These are phyloP conservation scores for Scedosporium dehoogii DNA, from an alignment of 2,329 filamentous ascomycete genomes.

Conservation along the genomic window DNA sequence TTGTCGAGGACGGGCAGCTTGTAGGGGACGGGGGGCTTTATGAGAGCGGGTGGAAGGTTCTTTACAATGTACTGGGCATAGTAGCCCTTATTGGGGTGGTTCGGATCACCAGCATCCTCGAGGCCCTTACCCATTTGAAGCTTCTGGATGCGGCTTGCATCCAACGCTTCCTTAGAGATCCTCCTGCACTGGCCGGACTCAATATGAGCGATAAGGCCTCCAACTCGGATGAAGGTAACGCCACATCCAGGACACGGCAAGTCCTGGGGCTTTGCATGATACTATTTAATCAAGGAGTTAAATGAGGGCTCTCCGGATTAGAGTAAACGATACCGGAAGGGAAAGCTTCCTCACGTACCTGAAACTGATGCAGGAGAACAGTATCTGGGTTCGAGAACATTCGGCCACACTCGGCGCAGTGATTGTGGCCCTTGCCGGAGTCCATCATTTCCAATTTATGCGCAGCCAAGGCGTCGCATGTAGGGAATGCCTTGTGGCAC, in stretches of 20 bases:
- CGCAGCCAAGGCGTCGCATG: not conserved
- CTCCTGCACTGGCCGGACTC: conserved; percentile 28
- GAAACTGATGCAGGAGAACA: conserved; percentile 22
- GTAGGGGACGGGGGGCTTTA: too few relatives aligned
- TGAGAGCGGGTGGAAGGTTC: not conserved
- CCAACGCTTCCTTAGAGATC: conserved; percentile 23
- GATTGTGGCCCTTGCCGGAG: conserved; percentile 9
- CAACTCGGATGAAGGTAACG: conserved; percentile 24
- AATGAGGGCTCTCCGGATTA: not conserved
- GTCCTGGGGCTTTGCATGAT: conserved; percentile 10
- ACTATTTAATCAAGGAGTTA: not conserved
- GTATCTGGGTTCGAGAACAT: conserved; percentile 16
- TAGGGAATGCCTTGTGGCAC: not conserved
- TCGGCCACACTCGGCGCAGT: conserved; percentile 20
- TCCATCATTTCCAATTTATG: conserved; percentile 2
- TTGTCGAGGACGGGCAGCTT: too few relatives aligned
- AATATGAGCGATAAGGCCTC: conserved; percentile 33
- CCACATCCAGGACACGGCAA: conserved; percentile 22
- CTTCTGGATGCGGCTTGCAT: conserved; percentile 24
- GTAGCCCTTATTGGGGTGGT: conserved; percentile 3
- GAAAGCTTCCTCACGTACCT: conserved; percentile 16
- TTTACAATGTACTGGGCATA: conserved; percentile 12
- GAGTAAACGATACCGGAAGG: not conserved
- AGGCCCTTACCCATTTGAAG: conserved; percentile 23
- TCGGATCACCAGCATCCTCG: conserved; percentile 4